Base-by-base conservation (phyloP, 176 grass and related monocot species). In the Musa itinerans region DNA sequence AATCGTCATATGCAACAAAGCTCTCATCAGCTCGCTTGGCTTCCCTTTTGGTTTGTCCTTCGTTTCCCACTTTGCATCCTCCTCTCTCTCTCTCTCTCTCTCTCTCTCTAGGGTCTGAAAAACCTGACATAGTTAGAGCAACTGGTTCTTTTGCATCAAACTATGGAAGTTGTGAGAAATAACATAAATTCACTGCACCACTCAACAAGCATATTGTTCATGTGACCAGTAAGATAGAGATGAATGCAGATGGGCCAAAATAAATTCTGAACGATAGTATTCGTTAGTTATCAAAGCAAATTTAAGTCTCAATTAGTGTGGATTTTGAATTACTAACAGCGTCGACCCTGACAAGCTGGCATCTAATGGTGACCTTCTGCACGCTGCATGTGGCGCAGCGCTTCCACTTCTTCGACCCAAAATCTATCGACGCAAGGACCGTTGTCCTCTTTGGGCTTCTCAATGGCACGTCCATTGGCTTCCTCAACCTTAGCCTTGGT, bases 1-100 rank as follows among this genome's bases (percentile, higher is more conserved):
- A 11, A 99, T 99, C 74, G 96, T 99, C 81, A 94, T 99, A 72
- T 99, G 96, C 89, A 99, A 99, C 83, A 99, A 99, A 80, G 91
- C 91, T 84, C 88, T 99, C 71, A 95, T 99, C 29, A 99, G 96
- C 82, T 87, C 78, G 59, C 96, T 99, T 69, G 96, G 89, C 76
- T 99, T 99, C 77, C 96, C 96, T 72, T 99, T 92, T 23, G 96
- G 96, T 99, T 29, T 63, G 27, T 80, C 50, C 34, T 56, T 48
- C 16, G 48, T 71, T 79, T 83, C 78, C 76, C 70, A 65, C 14
- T 23, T 71, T 2, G n/a, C n/a, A 11, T 19, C 17, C 24, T 74
- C 21, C 50, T 73, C 71, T 14, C 64, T 65, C 26, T 22, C 8
- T 11, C 12, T 26, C 10, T 65, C 21, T 11, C 64, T 65, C 26